Base-by-base conservation (phyloP, 176 grass and related monocot genomes). In the Calamus simplicifolius region DNA sequence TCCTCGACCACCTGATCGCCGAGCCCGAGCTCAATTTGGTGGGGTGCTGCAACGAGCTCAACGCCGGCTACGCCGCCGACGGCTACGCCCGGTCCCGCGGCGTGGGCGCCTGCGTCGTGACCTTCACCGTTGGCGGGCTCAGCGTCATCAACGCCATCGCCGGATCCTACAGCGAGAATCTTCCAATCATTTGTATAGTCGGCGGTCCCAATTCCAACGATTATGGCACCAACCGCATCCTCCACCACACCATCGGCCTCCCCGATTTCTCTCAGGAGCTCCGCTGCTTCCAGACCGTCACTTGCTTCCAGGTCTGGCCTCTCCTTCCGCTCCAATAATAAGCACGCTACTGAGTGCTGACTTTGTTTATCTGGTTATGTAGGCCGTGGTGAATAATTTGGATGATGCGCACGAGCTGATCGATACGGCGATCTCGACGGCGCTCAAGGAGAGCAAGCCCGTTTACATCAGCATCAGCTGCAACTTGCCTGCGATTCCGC, bases 381-480 rank as follows among this genome's bases (percentile, higher is more conserved):
- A 66, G 63, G 63, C 63, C 16, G 50, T 66, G 50, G 50, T 66
- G 16, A 66, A 66, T 30, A 52, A 66, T 66, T 53, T 66, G 63
- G 63, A 66, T 66, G 63, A 66, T 30, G 50, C 63, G 19, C 63
- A 66, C 13, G 63, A 66, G 16, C 49, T 66, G 63, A 66, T 66
- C 26, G 63, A 66, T 66, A 66, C 26, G 5, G 50, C 63, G 15
- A 66, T 66, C 16, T 66, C 50, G 10, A 54, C 63, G 50, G 63
- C 63, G 15, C 50, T 66, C 49, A 66, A 66, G 50, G 50, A 54
- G 63, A 52, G 25, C 50, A 66, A 66, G 48, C 63, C 50, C 4
- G 63, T 66, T 23, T 66, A 66, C 23, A 66, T 66, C 63, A 66
- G 63, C 63, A 54, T 66, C 63, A 53, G 50, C 63, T 66, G 63